Evolutionary conservation across 148 eudicot genomes (phyloP), one percentile per base, ranked within the genome.

Genomic region (Tetragonia tetragonoides): DNA sequence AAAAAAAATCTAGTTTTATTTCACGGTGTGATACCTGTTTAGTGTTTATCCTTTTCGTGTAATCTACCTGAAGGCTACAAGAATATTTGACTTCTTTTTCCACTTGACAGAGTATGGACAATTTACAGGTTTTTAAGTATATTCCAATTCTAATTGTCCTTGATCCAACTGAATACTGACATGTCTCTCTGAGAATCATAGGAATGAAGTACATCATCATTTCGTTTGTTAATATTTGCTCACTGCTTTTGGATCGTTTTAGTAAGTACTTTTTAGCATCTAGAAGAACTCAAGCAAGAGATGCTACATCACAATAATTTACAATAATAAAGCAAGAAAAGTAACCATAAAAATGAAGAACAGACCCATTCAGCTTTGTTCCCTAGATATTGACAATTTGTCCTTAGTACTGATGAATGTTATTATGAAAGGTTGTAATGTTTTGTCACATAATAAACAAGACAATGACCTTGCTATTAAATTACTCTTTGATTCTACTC

Each of bases 101-200:
- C 46, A 51, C 28, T 68, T 68, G 71, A 41, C 23, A 18, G 2
- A 18, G 18, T 57, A 57, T 17, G 3, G 12, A 57, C 61, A 57
- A 57, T 10, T 57, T 8, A 57, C 17, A 17, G 61, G 12, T 57
- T 17, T 65, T 39, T 6, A 10, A 47, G 28, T 62, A 53, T 42
- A 23, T 62, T 21, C 12, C 11, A 41, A 75, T 60, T n/a, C 6
- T 66, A 12, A 37, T 5, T 74, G 47, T 57, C 42, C 42, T 39
- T 79, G 46, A 73, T 75, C 73, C 60, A 56, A 57, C 60, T 73
- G 72, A 63, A 46, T 7, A 59, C 1, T 16, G 68, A 77, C 77
- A 56, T 72, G 68, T 66, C 77, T 66, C 42, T 53, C 77, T 60
- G 5, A 65, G 64, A 67, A 60, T 77, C 84, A 81, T 76, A 57